Evolutionary conservation across 2,329 filamentous ascomycete genomes (phyloP), one percentile per base, ranked within the genome.

Genomic region (Neodidymelliopsis sp.): DNA sequence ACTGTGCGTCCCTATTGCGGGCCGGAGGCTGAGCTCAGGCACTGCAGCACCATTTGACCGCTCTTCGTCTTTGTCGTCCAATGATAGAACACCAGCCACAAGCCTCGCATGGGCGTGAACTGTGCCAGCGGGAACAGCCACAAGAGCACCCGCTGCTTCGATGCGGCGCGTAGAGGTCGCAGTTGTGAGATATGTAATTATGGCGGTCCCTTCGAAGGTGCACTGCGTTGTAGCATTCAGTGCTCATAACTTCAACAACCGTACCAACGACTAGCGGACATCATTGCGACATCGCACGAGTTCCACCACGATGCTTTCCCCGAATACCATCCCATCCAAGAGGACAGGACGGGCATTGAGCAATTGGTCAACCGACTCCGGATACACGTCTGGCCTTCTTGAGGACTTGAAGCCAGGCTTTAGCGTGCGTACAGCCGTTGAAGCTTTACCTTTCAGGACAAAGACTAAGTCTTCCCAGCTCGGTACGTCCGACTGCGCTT

Each of bases 361-460:
- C 35, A 67, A 66, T 24, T 67, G 63, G 61, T 66, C 61, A 15
- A 48, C 66, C 19, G 68, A 72, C 44, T 72, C 68, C n/a, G 67
- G 69, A 6, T 72, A 72, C 54, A 62, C 49, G 12, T 61, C 65
- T 4, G 59, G 54, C 22, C 51, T 50, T 6, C 36, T 62, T 16
- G 61, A 63, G 19, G 48, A 52, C 16, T 11, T 11, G 6, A 42
- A 42, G 6, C 6, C 59, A 56, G 4, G 25, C 37, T 16, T 30
- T 36, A n/a, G 24, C 54, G 23, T 48, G 48, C 47, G 47, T 36
- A 11, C 44, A 36, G 7, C 22, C 28, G 13, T 9, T 27, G 11
- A 3, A 22, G 15, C 15, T 7, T 1, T 24, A 13, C n/a, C 12
- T 5, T 13, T 6, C 12, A 6, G 11, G 10, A 12, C 30, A 11